Conservation (phyloP, 306 rosid genomes). For the Dryas alaskensis region DNA sequence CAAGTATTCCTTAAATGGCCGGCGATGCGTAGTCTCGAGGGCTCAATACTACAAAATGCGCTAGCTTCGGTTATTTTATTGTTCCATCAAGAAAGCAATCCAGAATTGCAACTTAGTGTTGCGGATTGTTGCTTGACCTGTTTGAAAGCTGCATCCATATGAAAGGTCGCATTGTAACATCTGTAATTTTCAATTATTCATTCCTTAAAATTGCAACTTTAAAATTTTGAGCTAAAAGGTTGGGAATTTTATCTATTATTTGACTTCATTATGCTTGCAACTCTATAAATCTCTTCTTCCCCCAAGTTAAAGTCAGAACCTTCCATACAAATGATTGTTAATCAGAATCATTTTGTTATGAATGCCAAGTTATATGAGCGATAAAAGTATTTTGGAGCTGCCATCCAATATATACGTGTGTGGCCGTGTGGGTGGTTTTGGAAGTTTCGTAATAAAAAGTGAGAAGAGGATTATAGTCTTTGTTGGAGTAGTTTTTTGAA, state of each 20-base stretch:
- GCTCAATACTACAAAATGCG: constrained; percentile 87
- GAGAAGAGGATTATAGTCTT: no score
- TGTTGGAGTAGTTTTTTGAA: no score
- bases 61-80: constrained; percentile 18
- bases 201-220: constrained; percentile 23
- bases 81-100: constrained; percentile 1
- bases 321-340: neutral
- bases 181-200: constrained; percentile 24
- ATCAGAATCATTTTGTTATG: neutral
- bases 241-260: constrained; percentile 27
- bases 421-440: no score
- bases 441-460: no score
- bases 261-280: neutral
- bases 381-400: no score
- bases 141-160: constrained; percentile 16
- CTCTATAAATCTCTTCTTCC: neutral
- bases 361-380: neutral
- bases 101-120: neutral
- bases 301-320: neutral
- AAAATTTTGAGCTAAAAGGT: constrained; percentile 32
- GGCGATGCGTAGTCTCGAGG: constrained; percentile 56
- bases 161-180: constrained; percentile 15
- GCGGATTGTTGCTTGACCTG: neutral
- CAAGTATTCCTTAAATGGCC: constrained; percentile 73
- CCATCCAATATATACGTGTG: no score